phyloP scores from a whole-genome alignment of 2,329 filamentous ascomycete genomes.

The Chalaropsis thielavioides region DNA sequence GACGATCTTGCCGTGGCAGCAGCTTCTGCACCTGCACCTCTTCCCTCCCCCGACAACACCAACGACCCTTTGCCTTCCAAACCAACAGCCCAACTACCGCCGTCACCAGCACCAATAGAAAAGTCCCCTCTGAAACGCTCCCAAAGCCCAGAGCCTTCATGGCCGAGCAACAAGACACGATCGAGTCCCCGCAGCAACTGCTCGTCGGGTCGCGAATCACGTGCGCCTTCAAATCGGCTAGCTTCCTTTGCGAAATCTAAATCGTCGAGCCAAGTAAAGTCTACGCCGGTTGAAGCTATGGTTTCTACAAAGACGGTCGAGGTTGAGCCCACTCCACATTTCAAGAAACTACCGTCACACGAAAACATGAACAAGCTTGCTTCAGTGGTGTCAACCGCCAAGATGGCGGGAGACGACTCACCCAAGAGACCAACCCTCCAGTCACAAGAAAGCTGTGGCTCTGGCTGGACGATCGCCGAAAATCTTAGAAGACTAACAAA shows the following conservation, averaged over 20 bases:
- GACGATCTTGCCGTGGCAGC: background rate
- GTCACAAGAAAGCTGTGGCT: background rate
- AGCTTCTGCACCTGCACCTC: conserved; percentile 1
- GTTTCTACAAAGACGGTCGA: conserved; percentile 10
- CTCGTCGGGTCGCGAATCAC: conserved; percentile 3
- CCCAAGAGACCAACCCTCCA: conserved; percentile 1
- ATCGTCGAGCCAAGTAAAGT: conserved; percentile 8
- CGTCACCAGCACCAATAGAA: conserved; percentile 8
- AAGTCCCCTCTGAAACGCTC: conserved; percentile 10
- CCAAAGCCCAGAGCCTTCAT: conserved; percentile 8
- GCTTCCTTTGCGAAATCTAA: conserved; percentile 10
- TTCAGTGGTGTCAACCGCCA: conserved; percentile 2
- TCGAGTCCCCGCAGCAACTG: conserved; percentile 4
- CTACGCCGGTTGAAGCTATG: conserved; percentile 7
- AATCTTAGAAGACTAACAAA: conserved; percentile 74
- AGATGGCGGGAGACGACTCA: background rate
- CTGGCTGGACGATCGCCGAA: conserved; percentile 11
- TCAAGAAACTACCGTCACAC: background rate
- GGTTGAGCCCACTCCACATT: background rate
- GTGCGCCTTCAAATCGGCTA: conserved; percentile 9
- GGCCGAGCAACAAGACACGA: conserved; percentile 10
- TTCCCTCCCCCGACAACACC: background rate
- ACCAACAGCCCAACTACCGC: conserved; percentile 1
- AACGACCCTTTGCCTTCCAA: background rate
- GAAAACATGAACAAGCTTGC: conserved; percentile 6